Base-by-base conservation (phyloP, 768 basidiomycete genomes). In the Mycena galericulata region DNA sequence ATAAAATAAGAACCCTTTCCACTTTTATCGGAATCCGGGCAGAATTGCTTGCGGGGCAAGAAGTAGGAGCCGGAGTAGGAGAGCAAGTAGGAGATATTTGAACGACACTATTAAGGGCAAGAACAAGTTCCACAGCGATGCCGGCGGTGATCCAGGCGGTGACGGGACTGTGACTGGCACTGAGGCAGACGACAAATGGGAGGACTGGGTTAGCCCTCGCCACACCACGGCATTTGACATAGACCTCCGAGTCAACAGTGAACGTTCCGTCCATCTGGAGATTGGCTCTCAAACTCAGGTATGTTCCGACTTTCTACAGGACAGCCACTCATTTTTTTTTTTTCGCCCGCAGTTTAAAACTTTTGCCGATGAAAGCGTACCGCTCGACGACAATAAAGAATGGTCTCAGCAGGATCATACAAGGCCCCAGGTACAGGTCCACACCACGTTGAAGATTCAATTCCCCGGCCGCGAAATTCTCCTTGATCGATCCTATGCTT, bases 151-250 rank as follows among this genome's bases (percentile, higher is more conserved):
- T 53, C 60, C 40, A 24, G 62, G 12, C 14, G 50, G 26, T 18
- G 62, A 54, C 8, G 62, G 51, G 20, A 20, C 43, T 41, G 50
- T n/a, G 22, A 17, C 29, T 8, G 41, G 3, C 41, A 2, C 27
- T 7, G 41, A 34, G 24, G 55, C 26, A 8, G 38, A 51, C 17
- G 15, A n/a, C n/a, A n/a, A 54, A 24, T 53, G 62, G 51, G 43
- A 45, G 11, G 62, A 62, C 18, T 62, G 62, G 62, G 11, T 36
- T 11, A 54, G 62, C 29, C 51, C 50, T 18, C 6, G 34, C 22
- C 59, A 60, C 41, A 8, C 8, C 3, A 51, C 32, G 15, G 36
- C 20, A 32, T 12, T 41, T 9, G 20, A 36, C 9, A 18, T 60
- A 2, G 18, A 36, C n/a, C 30, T 60, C 38, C 32, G 26, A 24